Base-by-base conservation (phyloP, 2,329 filamentous ascomycete genomes). In the Spiromastix sp. region DNA sequence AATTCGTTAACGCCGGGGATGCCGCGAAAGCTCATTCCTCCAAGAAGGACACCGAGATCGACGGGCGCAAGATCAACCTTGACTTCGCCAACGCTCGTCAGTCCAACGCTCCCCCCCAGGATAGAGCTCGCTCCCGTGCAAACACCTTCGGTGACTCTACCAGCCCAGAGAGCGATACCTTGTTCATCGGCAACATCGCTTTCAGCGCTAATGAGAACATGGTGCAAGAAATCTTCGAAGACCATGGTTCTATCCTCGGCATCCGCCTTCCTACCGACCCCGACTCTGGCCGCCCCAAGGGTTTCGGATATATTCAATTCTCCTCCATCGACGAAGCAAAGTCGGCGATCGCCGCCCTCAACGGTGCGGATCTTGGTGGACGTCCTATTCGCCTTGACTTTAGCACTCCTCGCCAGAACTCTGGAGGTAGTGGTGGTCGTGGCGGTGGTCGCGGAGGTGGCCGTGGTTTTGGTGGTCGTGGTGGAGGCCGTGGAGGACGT, bases 241-340 rank as follows among this genome's bases (percentile, higher is more conserved):
- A 81, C 48, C 72, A 79, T 49, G 76, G 77, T 46, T 71, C 68
- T 55, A 76, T 91, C 56, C 74, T 80, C 53, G 82, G 81, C 56
- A 77, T 94, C 51, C 82, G 86, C 55, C 79, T 95, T 42, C 87
- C 87, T 34, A 94, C 87, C 40, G 85, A 95, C 59, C 77, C 69
- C 68, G 85, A 93, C 42, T 77, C 77, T 43, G 86, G 85, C 46
- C 75, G 78, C 49, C 79, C 81, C 56, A 94, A 94, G 79, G 87
- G 87, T 39, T 94, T 93, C 61, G 87, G 85, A 37, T 95, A 95
- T 58, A 80, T 94, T 44, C 79, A 80, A 55, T 94, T 89, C 70
- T 66, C 68, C 49, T 82, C 81, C 12, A 60, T 91, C 42, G 85
- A 93, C 18, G 86, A 94, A 51, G 85, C 87, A 51, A 83, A 81